These are phyloP conservation scores for Phytophthora fragariae DNA, from an alignment of 352 stramenopile species.

Conservation along the genomic window DNA sequence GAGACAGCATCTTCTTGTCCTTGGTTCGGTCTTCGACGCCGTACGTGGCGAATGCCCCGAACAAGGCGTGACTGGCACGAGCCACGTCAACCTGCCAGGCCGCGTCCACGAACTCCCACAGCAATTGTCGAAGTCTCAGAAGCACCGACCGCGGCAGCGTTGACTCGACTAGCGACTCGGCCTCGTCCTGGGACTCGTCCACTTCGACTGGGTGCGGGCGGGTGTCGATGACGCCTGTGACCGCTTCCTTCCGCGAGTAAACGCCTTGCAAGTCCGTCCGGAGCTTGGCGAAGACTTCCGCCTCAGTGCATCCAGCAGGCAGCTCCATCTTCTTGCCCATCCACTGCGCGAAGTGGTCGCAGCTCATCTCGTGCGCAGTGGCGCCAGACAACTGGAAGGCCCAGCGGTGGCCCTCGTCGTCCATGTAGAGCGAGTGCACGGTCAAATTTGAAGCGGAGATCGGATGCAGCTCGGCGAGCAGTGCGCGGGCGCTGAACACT, in stretches of 20 bases:
- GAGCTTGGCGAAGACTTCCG: conserved; percentile 52
- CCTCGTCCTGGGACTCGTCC: conserved; percentile 18
- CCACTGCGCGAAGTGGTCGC: conserved; percentile 68
- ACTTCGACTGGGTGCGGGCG: conserved; percentile 1
- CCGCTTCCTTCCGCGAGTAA: conserved; percentile 56
- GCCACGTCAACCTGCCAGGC: conserved; percentile 55
- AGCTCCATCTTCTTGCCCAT: conserved; percentile 52
- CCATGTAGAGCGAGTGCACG: conserved; percentile 51
- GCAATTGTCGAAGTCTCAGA: conserved; percentile 49
- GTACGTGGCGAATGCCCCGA: conserved; percentile 3
- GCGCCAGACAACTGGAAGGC: conserved; percentile 58
- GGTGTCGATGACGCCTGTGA: conserved; percentile 44
- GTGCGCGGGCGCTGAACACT: conserved; percentile 41
- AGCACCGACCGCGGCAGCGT: conserved; percentile 32
- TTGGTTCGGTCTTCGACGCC: conserved; percentile 20
- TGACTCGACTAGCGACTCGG: neutral
- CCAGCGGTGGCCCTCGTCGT: conserved; percentile 66
- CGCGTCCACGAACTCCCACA: conserved; percentile 62
- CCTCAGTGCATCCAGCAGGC: conserved; percentile 16
- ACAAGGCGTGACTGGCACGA: conserved; percentile 23
- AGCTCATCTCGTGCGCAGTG: conserved; percentile 54
- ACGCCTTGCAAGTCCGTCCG: conserved; percentile 69
- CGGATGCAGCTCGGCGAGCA: conserved; percentile 37
- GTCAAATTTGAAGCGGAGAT: conserved; percentile 43
- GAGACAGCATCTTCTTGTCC: conserved; percentile 39